Conservation (phyloP, 2,329 filamentous ascomycete species). For the Trichoderma endophyticum region DNA sequence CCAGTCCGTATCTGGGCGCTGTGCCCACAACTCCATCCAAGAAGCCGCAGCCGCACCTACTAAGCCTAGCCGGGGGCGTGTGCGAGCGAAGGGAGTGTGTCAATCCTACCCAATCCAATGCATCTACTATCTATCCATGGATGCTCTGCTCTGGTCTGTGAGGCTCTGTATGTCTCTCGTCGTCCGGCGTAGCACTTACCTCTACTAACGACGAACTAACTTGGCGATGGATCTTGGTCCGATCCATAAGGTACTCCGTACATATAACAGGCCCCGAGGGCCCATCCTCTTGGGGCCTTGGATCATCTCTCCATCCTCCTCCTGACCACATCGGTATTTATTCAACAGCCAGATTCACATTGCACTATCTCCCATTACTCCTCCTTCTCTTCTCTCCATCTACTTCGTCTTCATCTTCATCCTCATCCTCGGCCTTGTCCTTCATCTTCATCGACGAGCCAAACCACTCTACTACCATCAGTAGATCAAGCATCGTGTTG, state of each 20-base stretch:
- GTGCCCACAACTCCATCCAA: background rate
- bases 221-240: constrained; percentile 1
- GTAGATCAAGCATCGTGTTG: background rate
- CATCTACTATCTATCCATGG: background rate
- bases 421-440: background rate
- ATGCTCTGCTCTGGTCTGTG: background rate
- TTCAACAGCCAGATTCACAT: background rate
- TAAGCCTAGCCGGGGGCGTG: background rate
- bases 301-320: background rate
- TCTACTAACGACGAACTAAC: background rate
- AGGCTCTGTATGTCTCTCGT: background rate
- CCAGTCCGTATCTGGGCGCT: background rate
- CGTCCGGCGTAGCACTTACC: background rate
- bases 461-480: background rate
- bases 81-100: background rate
- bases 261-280: constrained; percentile 2
- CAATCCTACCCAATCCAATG: background rate
- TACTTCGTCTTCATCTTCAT: background rate
- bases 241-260: background rate
- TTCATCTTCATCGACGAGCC: background rate
- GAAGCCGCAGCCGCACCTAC: constrained; percentile 1
- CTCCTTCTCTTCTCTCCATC: background rate
- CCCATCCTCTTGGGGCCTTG: background rate
- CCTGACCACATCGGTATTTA: background rate
- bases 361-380: background rate